Percentiles rank a stretch among this genome's conserved stretches.
Conservation (phyloP, 805 yeast genomes). For the Hanseniaspora guilliermondii region DNA sequence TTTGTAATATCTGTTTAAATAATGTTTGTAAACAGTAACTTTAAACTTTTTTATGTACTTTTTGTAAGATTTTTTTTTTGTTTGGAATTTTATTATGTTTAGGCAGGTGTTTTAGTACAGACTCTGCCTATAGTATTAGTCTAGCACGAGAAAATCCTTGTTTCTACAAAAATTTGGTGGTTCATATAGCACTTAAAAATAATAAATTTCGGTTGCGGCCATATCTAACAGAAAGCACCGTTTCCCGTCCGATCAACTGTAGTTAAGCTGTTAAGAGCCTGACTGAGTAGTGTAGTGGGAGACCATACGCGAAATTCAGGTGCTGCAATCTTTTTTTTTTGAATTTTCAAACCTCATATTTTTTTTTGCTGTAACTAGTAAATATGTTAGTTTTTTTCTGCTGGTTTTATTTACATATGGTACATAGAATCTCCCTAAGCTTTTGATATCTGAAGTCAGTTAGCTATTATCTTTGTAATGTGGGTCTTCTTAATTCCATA, state of each 20-base stretch:
- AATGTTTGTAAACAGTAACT: too few relatives aligned
- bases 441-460: neutral
- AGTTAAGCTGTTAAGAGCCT: conserved; percentile 48
- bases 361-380: neutral
- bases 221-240: conserved; percentile 49
- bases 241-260: conserved; percentile 52
- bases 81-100: too few relatives aligned
- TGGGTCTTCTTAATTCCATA: neutral
- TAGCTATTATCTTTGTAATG: neutral
- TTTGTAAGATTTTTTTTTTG: too few relatives aligned
- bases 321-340: conserved; percentile 37
- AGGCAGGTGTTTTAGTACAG: too few relatives aligned
- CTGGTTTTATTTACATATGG: neutral
- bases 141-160: neutral
- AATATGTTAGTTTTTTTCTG: neutral
- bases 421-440: neutral
- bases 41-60: too few relatives aligned
- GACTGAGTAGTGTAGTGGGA: conserved; percentile 47
- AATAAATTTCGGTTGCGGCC: conserved; percentile 38
- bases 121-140: neutral
- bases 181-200: conserved; percentile 4
- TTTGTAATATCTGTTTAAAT: too few relatives aligned
- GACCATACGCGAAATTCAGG: conserved; percentile 48
- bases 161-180: neutral
- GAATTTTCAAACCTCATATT: neutral